phyloP scores from a whole-genome alignment of 257 asterid genomes.

The Apocynum venetum region DNA sequence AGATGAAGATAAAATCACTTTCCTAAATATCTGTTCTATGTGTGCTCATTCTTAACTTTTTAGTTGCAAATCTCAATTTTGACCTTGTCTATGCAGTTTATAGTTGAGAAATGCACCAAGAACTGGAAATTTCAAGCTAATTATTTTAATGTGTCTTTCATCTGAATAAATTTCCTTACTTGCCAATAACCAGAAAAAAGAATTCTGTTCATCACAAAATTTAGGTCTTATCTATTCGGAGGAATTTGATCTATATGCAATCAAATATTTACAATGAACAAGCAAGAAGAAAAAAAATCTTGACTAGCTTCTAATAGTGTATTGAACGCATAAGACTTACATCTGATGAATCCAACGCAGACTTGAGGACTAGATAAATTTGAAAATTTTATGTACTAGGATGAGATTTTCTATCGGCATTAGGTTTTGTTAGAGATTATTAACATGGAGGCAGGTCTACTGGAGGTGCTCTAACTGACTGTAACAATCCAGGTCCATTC shows the following conservation, averaged over 20 bases:
- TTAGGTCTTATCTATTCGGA: neutral
- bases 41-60: neutral
- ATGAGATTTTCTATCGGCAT: neutral
- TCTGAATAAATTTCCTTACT: neutral
- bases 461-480: constrained; percentile 54
- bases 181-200: neutral
- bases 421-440: neutral
- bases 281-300: neutral
- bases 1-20: neutral
- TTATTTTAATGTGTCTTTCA: neutral
- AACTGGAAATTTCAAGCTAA: neutral
- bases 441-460: constrained; percentile 55
- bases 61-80: neutral
- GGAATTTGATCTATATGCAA: neutral
- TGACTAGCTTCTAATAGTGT: neutral
- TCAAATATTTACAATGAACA: neutral
- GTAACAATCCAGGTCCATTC: constrained; percentile 46
- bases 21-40: neutral
- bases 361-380: neutral
- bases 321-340: neutral
- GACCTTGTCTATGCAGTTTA: neutral
- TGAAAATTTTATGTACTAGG: neutral
- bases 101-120: neutral
- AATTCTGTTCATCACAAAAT: neutral
- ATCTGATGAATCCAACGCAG: neutral